phyloP scores from a whole-genome alignment of 169 alveolate species.

The Plasmodium knowlesi region DNA sequence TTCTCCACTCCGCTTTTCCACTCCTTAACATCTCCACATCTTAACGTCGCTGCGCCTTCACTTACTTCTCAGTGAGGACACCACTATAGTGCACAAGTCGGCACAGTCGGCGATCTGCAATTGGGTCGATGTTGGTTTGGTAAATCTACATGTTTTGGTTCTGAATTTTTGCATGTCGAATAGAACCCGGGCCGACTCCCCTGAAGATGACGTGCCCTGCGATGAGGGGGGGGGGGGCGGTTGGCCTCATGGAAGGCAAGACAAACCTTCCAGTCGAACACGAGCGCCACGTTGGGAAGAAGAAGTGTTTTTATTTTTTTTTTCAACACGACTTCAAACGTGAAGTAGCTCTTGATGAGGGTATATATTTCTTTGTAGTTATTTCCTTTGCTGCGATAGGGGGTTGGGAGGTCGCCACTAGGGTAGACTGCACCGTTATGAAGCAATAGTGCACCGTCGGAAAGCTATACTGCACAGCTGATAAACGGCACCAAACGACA shows the following conservation, averaged over 20 bases:
- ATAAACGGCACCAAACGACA: background rate
- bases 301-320: constrained; percentile 34
- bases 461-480: background rate
- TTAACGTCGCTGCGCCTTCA: background rate
- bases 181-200: background rate
- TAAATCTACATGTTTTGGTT: background rate
- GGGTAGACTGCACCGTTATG: too few species aligned
- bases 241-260: background rate
- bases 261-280: constrained; percentile 56
- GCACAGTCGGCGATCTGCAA: constrained; percentile 57
- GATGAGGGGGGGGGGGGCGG: background rate
- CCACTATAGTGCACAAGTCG: constrained; percentile 45
- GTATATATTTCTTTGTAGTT: constrained; percentile 61
- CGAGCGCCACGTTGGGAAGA: constrained; percentile 12
- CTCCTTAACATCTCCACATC: too few species aligned
- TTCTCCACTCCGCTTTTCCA: background rate
- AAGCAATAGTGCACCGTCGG: background rate
- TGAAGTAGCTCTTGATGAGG: constrained; percentile 31
- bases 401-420: background rate
- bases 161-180: background rate
- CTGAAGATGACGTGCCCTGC: background rate
- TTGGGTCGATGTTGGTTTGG: background rate
- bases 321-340: constrained; percentile 48
- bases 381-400: constrained; percentile 48
- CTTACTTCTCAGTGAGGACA: constrained; percentile 54